Base-by-base conservation (phyloP, 805 yeast genomes). In the Myxozyma geophila region DNA sequence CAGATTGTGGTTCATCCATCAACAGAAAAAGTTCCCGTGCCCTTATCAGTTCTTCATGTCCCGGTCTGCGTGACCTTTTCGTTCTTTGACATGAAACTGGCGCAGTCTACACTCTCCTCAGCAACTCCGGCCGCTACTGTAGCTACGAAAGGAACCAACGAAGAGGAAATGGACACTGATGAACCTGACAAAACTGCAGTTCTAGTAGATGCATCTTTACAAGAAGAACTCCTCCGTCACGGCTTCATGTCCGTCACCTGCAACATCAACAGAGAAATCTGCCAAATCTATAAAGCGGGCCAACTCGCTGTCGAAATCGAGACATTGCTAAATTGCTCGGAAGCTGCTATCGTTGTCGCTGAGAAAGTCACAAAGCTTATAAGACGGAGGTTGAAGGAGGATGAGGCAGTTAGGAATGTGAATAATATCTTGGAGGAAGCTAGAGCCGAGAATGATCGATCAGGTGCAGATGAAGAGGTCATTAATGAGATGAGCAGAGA, bases 41-140 rank as follows among this genome's bases (percentile, higher is more conserved):
- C 93, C 37, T 80, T 93, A 61, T 88, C 96, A 50, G 83, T 93
- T 7, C 77, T 95, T 64, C 98, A 95, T 74, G 84, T 91, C 2
- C 99, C 99, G 0, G 83, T 93, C 52, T 91, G 97, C 76, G 85
- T 91, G 4, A 88, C 96, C 0, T 92, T 89, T 77, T 87, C 91
- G n/a, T 89, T 93, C 71, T 91, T 84, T 79, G 50, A 65, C 37
- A 36, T 59, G 40, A 48, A 50, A 7, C 54, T 59, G 1, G 69
- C 62, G 19, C 33, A 60, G 21, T 35, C 56, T 23, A 51, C 59
- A 17, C 28, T n/a, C n/a, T 28, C 53, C 23, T 23, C 46, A 8
- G 9, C 56, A 1, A 15, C 59, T 12, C 47, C 54, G 7, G 8
- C 23, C n/a, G 17, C 50, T 17, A 23, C 50, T 28, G 10, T 28